Evolutionary conservation across 805 yeast species (phyloP).

Genomic region (Cyberlindnera americana): DNA sequence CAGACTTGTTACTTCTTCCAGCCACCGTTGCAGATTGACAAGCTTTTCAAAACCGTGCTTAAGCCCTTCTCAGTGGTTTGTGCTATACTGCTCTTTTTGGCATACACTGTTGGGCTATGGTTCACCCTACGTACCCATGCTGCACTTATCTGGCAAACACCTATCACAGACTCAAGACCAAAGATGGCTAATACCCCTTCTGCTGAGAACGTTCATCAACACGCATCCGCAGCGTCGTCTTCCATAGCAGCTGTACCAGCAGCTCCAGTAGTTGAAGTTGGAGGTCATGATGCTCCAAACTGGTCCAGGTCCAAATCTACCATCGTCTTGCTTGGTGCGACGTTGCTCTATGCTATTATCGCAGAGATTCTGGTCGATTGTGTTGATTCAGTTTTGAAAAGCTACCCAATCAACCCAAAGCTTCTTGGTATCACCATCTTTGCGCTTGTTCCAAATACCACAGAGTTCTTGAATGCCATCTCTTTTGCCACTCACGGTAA

Average conservation of each 20-base stretch:
- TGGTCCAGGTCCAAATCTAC: conserved; percentile 90
- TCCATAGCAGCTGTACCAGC: conserved; percentile 8
- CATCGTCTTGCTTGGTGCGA: conserved; percentile 76
- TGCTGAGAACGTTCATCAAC: conserved; percentile 15
- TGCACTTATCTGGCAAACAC: conserved; percentile 88
- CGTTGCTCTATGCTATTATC: conserved; percentile 83
- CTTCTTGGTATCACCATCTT: conserved; percentile 90
- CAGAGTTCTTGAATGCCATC: conserved; percentile 94
- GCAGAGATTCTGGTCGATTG: conserved; percentile 93
- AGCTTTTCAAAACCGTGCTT: conserved; percentile 61
- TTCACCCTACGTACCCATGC: conserved; percentile 96
- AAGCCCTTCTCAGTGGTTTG: conserved; percentile 81
- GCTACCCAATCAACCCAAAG: conserved; percentile 84
- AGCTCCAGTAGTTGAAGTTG: conserved; percentile 11
- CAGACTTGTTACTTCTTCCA: conserved; percentile 72
- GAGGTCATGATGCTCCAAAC: conserved; percentile 95
- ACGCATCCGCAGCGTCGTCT: conserved; percentile 1
- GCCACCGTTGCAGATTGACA: conserved; percentile 68
- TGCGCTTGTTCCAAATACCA: conserved; percentile 94
- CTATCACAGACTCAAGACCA: conserved; percentile 34
- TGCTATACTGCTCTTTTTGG: conserved; percentile 73
- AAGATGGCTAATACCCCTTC: conserved; percentile 15
- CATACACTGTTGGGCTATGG: conserved; percentile 85
- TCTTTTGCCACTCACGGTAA: conserved; percentile 96
- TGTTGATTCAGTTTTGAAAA: conserved; percentile 79